phyloP scores from a whole-genome alignment of 805 yeast species.

The Isabelozyma heimii region DNA sequence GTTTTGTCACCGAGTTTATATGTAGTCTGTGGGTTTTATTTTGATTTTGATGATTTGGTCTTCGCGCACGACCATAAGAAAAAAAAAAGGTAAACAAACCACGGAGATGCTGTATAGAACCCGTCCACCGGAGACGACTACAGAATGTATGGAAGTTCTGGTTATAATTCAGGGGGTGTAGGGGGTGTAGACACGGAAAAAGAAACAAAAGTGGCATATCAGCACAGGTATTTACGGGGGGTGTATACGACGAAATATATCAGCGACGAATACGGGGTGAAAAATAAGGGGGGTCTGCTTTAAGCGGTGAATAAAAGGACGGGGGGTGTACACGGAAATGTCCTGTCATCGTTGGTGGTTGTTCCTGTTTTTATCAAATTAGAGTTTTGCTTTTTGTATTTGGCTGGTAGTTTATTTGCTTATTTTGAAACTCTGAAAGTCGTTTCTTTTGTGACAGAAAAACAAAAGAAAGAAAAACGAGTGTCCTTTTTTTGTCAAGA shows the following conservation, averaged over 20 bases:
- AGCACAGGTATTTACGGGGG: not conserved
- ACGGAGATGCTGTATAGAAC: not conserved
- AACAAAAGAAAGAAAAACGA: not conserved
- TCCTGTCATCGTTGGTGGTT: too few relatives aligned
- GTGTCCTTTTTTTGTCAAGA: not conserved
- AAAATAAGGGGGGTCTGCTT: too few relatives aligned
- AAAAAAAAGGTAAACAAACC: slow-evolving; percentile 1
- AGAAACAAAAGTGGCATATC: not conserved
- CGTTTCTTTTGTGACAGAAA: not conserved
- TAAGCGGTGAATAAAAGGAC: too few relatives aligned
- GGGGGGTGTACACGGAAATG: too few relatives aligned
- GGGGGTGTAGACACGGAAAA: not conserved
- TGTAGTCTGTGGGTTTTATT: not conserved
- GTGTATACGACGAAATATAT: not conserved
- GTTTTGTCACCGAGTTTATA: not conserved
- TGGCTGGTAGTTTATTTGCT: too few relatives aligned
- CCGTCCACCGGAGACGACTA: not conserved
- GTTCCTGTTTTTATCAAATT: too few relatives aligned
- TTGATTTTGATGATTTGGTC: not conserved
- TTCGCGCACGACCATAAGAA: slow-evolving; percentile 4
- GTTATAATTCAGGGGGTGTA: not conserved
- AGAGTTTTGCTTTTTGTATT: too few relatives aligned
- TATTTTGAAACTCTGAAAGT: not conserved
- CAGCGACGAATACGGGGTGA: too few relatives aligned
- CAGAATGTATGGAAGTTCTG: not conserved